phyloP scores from a whole-genome alignment of 495 filamentous ascomycete species.

The Talaromyces thailandensis region DNA sequence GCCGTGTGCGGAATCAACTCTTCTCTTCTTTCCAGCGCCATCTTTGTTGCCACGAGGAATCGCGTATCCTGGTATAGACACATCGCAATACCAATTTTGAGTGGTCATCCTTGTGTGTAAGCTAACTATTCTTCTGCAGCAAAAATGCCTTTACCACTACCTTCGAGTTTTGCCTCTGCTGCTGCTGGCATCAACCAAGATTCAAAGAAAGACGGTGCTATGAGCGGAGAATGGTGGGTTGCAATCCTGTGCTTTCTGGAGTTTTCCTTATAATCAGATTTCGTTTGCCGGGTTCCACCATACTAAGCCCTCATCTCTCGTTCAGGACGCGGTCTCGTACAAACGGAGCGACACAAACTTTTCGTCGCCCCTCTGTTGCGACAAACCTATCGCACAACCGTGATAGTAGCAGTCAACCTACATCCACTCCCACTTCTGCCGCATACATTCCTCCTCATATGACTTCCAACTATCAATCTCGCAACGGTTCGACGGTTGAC shows the following conservation, averaged over 20 bases:
- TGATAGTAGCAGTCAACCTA: constrained; percentile 36
- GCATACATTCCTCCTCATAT: constrained; percentile 56
- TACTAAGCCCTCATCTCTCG: neutral
- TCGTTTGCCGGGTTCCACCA: neutral
- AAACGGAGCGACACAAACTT: constrained; percentile 77
- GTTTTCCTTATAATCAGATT: neutral
- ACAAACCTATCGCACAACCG: constrained; percentile 46
- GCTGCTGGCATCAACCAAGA: constrained; percentile 63
- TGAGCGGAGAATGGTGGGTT: constrained; percentile 49
- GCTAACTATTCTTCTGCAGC: constrained; percentile 4
- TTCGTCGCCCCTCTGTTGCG: constrained; percentile 72
- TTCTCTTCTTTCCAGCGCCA: constrained; percentile 3
- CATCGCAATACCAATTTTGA: neutral
- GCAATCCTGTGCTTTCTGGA: neutral
- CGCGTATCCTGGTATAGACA: constrained; percentile 1
- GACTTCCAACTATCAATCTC: constrained; percentile 40
- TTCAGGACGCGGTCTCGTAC: constrained; percentile 55
- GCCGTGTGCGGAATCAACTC: constrained; percentile 7
- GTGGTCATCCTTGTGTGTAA: neutral
- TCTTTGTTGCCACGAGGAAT: constrained; percentile 6
- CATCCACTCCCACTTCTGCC: constrained; percentile 40
- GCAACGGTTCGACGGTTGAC: constrained; percentile 47
- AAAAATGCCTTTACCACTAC: constrained; percentile 67
- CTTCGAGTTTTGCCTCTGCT: constrained; percentile 77
- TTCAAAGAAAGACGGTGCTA: constrained; percentile 45